Evolutionary conservation across 1,284 basidiomycete genomes (phyloP), one percentile per base, ranked within the genome.

Genomic region (Heterobasidion irregulare): DNA sequence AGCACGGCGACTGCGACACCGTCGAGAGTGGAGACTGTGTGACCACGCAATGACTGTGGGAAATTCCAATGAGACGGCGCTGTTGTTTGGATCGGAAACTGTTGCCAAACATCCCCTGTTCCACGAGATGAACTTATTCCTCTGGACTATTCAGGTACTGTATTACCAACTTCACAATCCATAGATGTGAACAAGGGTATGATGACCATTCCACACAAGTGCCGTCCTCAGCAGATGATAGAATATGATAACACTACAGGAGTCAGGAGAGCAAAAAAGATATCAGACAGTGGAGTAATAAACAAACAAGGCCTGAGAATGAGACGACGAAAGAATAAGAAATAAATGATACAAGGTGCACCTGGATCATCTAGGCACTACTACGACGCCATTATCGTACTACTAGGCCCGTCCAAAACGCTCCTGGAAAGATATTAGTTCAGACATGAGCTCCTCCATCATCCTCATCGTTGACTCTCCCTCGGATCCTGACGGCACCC

Each of bases 391-490:
- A n/a, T 26, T 26, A 6, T 26, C 26, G 26, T 26, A 26, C 5
- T 10, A 10, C 38, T 41, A 41, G 10, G 5, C 76, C 7, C 76
- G 75, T 26, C 89, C 87, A 73, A 90, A 94, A 53, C 83, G 79
- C 67, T 94, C 91, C 71, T 95, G 92, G 67, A 95, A 95, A 50
- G 71, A 75, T 59, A 92, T 90, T 45, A 95, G 70, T 66, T 94
- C 92, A 64, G 89, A 81, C 80, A 92, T 92, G 6, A 96, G 73
- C 63, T 88, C 87, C 69, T 94, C 92, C 84, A 95, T 89, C 73
- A 90, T 77, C 70, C 82, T 84, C 77, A 89, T 84, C 50, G 86
- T 87, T 57, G 72, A 72, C 50, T 63, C 63, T 8, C 52, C 58
- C 12, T 9, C 51, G 10, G 9, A 34, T 16, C 26, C 26, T 26